Evolutionary conservation across 305 asterid genomes (phyloP), one percentile per base, ranked within the genome.

Genomic region (Caryopteris hybrid): DNA sequence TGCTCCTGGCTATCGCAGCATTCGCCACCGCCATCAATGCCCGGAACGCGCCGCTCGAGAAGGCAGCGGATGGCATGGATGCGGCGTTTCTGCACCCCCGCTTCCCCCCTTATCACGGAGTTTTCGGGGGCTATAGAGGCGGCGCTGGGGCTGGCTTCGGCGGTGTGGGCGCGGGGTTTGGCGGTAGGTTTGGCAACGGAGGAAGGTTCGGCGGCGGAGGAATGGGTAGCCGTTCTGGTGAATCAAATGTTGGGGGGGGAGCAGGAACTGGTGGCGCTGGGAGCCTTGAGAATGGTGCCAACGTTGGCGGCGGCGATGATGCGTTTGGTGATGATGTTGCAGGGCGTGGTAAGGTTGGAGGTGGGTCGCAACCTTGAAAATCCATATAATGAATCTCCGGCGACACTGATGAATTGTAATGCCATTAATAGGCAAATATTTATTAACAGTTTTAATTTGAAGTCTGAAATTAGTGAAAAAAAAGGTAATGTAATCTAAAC

Each of bases 1-100:
- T 72, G 29, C 17, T 76, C 8, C 62, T 69, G 61, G 75, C 71
- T 8, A 45, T 66, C 4, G 77, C 54, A 6, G 76, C 65, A 61
- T 21, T 73, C 8, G 64, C 74, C 10, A 41, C 23, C 50, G 61
- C 71, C 43, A 60, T 48, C 31, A 23, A 41, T 17, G 81, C 79
- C 39, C 43, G 79, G 74, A 9, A 13, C 46, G 18, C 56, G 21
- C 65, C 70, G 1, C 39, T 14, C 2, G 69, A 47, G 8, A 14
- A 39, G 34, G 36, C 33, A 0, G 17, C 25, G 31, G 61, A 42
- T 8, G 61, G 29, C 2, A 41, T 14, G 61, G 61, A 27, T 8
- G 4, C 17, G 43, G 23, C 61, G 25, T 54, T 27, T 36, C 1
- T 54, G 6, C 61, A 14, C 39, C 61, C 41, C 5, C 17, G 0